Evolutionary conservation across 352 stramenopile species (phyloP), one percentile per base, ranked within the genome.

Genomic region (Phytophthora rubi): DNA sequence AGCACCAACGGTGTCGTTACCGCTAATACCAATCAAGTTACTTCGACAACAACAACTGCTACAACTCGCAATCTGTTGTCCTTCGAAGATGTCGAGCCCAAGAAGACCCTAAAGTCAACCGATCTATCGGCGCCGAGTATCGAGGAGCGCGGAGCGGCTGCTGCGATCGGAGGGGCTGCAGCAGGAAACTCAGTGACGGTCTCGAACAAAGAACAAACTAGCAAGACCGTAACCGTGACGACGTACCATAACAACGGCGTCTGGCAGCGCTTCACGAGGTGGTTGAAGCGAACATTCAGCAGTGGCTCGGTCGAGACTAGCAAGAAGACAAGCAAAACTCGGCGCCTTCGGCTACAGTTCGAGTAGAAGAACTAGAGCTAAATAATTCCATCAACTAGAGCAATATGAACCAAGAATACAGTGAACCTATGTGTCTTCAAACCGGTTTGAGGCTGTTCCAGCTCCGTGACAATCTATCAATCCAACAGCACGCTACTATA

Each of bases 171-270:
- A 21, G 56, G 64, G 8, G 48, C 58, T 45, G 64, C 37, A 6
- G 56, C 64, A 10, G 64, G 56, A 52, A 48, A 66, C 21, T 49
- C 26, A 7, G 32, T 16, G 5, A 9, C 21, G 6, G 21, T 35
- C 0, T 23, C 21, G 2, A 54, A 56, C 32, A 70, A 55, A 21
- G 21, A 59, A 23, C 16, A 61, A 30, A 39, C 32, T n/a, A 44
- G 48, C 37, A 61, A 64, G 33, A 44, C 3, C 6, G 56, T 61
- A 2, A 71, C 56, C 0, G 64, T 71, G 30, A 72, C 65, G 5
- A 67, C 45, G 26, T 71, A 72, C 39, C 7, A 51, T n/a, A 68
- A 72, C 52, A 72, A 72, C 13, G 62, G 69, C 3, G 2, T 72
- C 0, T 49, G 37, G 35, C 52, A 76, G 30, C 35, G 33, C 26